Percentiles rank a stretch among this genome's conserved stretches.
These are phyloP conservation scores for Scopulariopsis brevicaulis DNA, from an alignment of 2,329 filamentous ascomycete genomes.

Conservation along the genomic window DNA sequence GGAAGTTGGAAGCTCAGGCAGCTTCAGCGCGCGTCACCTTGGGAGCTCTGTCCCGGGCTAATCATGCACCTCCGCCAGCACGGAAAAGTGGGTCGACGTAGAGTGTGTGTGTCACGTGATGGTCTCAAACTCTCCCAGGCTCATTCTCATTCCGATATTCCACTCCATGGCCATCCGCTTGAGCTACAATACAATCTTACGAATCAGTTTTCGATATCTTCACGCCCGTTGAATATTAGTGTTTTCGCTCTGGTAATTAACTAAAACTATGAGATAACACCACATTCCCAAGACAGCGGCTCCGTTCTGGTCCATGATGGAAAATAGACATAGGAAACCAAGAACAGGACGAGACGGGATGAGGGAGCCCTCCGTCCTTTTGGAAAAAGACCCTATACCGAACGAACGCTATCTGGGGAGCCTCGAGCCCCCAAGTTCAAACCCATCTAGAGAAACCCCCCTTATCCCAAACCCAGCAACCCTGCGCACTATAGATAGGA, in stretches of 20 bases:
- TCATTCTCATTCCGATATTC: not conserved
- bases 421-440: not conserved
- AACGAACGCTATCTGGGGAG: not conserved
- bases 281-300: not conserved
- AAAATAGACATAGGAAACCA: no score
- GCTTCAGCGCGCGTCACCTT: conserved; percentile 29
- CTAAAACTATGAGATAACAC: not conserved
- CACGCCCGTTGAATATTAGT: no score
- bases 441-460: not conserved
- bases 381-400: not conserved
- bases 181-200: no score
- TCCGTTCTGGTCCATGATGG: no score
- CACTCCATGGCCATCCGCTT: no score
- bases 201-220: no score
- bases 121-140: not conserved
- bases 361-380: not conserved
- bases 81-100: not conserved
- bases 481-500: no score
- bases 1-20: conserved; percentile 23
- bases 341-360: not conserved
- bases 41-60: conserved; percentile 2
- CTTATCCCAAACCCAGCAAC: not conserved
- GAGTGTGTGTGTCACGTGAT: not conserved
- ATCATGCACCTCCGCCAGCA: not conserved
- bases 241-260: not conserved